These are phyloP conservation scores for Candida albicans DNA, from an alignment of 1,139 yeast genomes.

Conservation along the genomic window DNA sequence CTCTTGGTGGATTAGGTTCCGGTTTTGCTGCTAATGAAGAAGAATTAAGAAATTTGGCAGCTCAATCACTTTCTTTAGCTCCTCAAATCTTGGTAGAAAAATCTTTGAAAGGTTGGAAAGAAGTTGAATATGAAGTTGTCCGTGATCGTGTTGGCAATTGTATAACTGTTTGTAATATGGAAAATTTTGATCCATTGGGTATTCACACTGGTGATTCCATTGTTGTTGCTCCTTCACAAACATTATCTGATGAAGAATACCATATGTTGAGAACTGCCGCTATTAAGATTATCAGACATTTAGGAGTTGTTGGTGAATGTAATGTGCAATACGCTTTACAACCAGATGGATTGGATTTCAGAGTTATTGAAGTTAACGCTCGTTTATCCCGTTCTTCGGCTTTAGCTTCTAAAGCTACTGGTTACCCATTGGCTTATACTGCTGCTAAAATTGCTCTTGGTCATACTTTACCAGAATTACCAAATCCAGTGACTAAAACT, in stretches of 20 bases:
- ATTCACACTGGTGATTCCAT: conserved; percentile 99
- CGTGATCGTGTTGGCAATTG: conserved; percentile 96
- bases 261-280: conserved; percentile 98
- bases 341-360: conserved; percentile 91
- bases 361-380: conserved; percentile 97
- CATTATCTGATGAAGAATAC: conserved; percentile 93
- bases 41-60: conserved; percentile 48
- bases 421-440: conserved; percentile 96
- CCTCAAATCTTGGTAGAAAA: conserved; percentile 97
- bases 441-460: conserved; percentile 88
- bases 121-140: conserved; percentile 97
- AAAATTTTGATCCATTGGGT: conserved; percentile 97
- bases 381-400: conserved; percentile 97
- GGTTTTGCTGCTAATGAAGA: conserved; percentile 87
- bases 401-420: conserved; percentile 97
- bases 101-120: conserved; percentile 98
- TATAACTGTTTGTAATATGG: conserved; percentile 99
- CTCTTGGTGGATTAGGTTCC: conserved; percentile 97
- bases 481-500: conserved; percentile 94
- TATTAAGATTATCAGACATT: conserved; percentile 92
- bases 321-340: conserved; percentile 96
- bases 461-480: conserved; percentile 89
- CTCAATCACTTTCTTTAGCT: conserved; percentile 74
- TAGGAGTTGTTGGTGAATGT: conserved; percentile 99
- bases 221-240: conserved; percentile 98